Evolutionary conservation across 352 stramenopile species (phyloP).

Genomic region (Pythium dissimile): DNA sequence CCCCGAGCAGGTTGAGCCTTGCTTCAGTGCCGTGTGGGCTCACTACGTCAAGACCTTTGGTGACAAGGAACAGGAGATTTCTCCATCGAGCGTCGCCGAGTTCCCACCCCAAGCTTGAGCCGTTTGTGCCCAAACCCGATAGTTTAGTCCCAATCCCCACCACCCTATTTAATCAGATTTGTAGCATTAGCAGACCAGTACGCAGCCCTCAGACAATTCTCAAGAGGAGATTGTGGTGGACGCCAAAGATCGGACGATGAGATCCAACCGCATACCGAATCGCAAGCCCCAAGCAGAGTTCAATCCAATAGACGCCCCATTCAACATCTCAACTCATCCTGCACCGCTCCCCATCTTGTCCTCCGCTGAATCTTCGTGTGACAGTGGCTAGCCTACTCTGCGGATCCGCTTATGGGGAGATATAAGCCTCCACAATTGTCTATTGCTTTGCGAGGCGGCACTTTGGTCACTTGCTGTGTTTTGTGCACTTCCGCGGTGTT

Average conservation of each 20-base stretch:
- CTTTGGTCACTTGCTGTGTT: too few species aligned
- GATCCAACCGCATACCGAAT: too few species aligned
- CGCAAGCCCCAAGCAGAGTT: too few species aligned
- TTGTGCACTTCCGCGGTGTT: too few species aligned
- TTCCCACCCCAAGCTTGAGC: constrained; percentile 22
- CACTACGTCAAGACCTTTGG: constrained; percentile 78
- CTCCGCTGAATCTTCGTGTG: not conserved
- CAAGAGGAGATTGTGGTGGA: too few species aligned
- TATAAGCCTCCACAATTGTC: too few species aligned
- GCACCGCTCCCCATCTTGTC: too few species aligned
- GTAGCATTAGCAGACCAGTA: constrained; percentile 23
- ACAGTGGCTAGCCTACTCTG: too few species aligned
- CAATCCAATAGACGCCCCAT: constrained; percentile 9
- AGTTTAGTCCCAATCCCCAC: constrained; percentile 6
- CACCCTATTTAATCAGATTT: constrained; percentile 25
- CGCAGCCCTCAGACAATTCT: constrained; percentile 8
- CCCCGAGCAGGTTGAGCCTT: constrained; percentile 73
- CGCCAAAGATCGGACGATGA: not conserved
- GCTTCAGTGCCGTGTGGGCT: constrained; percentile 79
- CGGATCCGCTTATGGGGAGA: too few species aligned
- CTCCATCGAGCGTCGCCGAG: constrained; percentile 61
- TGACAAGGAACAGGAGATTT: constrained; percentile 72
- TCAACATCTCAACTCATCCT: too few species aligned
- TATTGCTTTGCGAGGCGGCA: too few species aligned
- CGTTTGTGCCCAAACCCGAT: constrained; percentile 6